phyloP scores from a whole-genome alignment of 2,329 filamentous ascomycete genomes.

The Calonectria hongkongensis region DNA sequence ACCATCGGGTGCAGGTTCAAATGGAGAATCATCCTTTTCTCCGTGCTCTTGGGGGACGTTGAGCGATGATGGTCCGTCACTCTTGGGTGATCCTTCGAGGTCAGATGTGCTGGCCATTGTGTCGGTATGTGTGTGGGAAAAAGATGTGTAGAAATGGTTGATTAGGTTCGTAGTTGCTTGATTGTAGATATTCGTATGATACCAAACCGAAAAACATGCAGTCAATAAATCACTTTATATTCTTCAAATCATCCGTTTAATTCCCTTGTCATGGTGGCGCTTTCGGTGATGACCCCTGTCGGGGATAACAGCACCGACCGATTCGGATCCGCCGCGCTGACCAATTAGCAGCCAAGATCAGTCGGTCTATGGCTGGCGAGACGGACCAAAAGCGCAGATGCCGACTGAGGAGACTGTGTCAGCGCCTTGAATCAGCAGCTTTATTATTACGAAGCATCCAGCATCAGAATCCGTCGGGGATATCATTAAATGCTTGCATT shows the following conservation, averaged over 20 bases:
- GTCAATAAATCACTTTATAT: conserved; percentile 19
- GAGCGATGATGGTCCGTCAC: not conserved
- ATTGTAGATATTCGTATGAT: not conserved
- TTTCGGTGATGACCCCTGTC: conserved; percentile 18
- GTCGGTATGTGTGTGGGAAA: not conserved
- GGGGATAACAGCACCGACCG: conserved; percentile 1
- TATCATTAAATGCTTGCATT: not conserved
- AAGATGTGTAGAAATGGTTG: not conserved
- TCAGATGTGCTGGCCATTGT: conserved; percentile 1
- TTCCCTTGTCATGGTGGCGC: not conserved
- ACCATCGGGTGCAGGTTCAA: conserved; percentile 53
- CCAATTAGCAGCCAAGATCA: not conserved
- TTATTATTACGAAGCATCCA: not conserved
- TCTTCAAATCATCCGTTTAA: not conserved
- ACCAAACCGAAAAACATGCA: not conserved
- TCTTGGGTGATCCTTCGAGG: not conserved
- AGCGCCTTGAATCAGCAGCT: not conserved
- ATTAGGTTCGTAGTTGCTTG: not conserved
- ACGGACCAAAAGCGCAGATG: conserved; percentile 36
- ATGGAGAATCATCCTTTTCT: not conserved
- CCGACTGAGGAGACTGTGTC: not conserved
- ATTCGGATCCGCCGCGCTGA: conserved; percentile 19
- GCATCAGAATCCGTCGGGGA: conserved; percentile 26
- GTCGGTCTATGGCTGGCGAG: conserved; percentile 43
- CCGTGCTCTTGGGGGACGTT: fast-evolving